These are phyloP conservation scores for Pythium phragmiticola DNA, from an alignment of 352 stramenopile species.

Conservation along the genomic window DNA sequence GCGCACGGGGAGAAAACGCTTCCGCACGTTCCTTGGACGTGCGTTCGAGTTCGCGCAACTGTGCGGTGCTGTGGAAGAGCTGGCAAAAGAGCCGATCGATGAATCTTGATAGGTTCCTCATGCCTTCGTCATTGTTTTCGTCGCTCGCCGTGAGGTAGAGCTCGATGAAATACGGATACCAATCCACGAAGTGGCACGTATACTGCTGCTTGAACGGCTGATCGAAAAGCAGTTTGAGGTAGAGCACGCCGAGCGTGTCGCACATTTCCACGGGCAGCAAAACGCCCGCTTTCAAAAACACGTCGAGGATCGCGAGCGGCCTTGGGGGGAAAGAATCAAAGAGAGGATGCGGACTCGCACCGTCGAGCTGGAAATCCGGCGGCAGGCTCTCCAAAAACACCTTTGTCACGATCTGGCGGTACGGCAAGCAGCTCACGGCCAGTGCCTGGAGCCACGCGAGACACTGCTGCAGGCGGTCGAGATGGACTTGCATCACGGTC, in stretches of 20 bases:
- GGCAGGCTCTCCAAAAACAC: constrained; percentile 65
- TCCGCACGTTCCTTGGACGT: constrained; percentile 32
- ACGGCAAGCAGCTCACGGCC: constrained; percentile 67
- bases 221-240: constrained; percentile 81
- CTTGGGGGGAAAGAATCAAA: constrained; percentile 12
- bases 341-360: not conserved
- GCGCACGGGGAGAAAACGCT: not conserved
- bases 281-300: constrained; percentile 72
- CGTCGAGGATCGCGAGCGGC: constrained; percentile 50
- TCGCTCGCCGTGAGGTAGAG: constrained; percentile 65
- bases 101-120: constrained; percentile 75
- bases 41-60: constrained; percentile 65
- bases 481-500: constrained; percentile 42
- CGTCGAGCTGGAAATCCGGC: constrained; percentile 31
- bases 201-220: constrained; percentile 80
- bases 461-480: constrained; percentile 58
- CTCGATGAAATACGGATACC: constrained; percentile 80
- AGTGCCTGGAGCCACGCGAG: constrained; percentile 71
- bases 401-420: constrained; percentile 55
- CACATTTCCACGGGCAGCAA: constrained; percentile 68
- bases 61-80: constrained; percentile 78
- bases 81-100: constrained; percentile 86
- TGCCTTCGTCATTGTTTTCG: constrained; percentile 72
- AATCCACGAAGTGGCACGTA: constrained; percentile 78
- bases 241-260: constrained; percentile 78